These are phyloP conservation scores for Cucumis cinereus DNA, from an alignment of 306 rosid species.

Conservation along the genomic window DNA sequence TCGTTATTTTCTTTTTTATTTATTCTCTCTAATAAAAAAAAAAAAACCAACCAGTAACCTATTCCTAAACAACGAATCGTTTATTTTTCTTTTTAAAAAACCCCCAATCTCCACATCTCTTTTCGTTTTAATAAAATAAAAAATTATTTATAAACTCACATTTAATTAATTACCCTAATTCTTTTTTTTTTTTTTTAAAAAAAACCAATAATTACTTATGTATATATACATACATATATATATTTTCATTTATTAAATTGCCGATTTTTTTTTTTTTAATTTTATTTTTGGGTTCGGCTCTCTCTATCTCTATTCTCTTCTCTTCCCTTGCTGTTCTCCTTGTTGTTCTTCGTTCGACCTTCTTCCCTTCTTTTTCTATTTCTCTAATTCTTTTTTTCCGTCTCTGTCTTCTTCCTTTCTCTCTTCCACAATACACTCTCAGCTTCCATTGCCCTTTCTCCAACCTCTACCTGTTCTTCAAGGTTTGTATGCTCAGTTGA, in stretches of 20 bases:
- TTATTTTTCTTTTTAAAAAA: not conserved
- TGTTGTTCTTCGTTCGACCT: constrained; percentile 14
- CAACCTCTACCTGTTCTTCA: constrained; percentile 35
- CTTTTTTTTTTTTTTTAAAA: not conserved
- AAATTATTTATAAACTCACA: not conserved
- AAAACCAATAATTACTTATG: not conserved
- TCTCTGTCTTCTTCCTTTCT: constrained; percentile 5
- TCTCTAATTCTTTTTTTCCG: constrained; percentile 9
- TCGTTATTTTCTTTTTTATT: not conserved
- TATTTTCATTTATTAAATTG: not conserved
- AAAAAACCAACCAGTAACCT: not conserved
- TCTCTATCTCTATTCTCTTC: constrained; percentile 18
- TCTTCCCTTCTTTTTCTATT: not conserved
- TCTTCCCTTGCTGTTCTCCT: constrained; percentile 29
- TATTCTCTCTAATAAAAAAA: not conserved
- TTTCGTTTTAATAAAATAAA: not conserved
- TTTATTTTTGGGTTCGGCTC: constrained; percentile 24
- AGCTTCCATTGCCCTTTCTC: constrained; percentile 41
- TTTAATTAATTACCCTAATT: not conserved
- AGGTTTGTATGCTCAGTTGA: constrained; percentile 61
- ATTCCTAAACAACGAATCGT: not conserved
- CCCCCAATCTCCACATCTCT: not conserved
- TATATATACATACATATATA: no score
- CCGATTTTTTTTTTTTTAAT: not conserved
- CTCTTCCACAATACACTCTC: constrained; percentile 42